Conservation (phyloP, 2,329 filamentous ascomycete species). For the Emericellopsis cladophorae region DNA sequence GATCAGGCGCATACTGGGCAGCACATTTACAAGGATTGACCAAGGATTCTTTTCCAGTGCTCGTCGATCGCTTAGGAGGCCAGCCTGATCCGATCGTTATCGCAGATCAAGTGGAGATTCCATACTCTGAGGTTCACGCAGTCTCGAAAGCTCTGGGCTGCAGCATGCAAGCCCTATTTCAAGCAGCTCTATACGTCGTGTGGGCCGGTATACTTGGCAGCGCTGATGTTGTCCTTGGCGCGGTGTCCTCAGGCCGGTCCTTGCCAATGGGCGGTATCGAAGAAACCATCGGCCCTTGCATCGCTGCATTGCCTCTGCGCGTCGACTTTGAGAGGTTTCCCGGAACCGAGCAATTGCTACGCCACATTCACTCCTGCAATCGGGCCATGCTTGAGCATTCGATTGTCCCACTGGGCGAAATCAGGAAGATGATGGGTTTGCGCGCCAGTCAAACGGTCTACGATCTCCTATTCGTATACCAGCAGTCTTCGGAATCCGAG, state of each 20-base stretch:
- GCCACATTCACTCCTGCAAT: constrained; percentile 51
- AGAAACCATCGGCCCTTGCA: constrained; percentile 64
- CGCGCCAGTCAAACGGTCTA: constrained; percentile 49
- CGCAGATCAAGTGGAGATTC: constrained; percentile 1
- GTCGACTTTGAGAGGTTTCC: constrained; percentile 38
- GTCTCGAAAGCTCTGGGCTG: constrained; percentile 28
- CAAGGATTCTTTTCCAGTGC: constrained; percentile 41
- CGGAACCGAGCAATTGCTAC: constrained; percentile 47
- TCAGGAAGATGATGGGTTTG: constrained; percentile 48
- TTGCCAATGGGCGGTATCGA: constrained; percentile 61
- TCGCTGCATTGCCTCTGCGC: constrained; percentile 64
- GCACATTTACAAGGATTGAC: constrained; percentile 46
- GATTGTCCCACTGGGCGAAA: constrained; percentile 51
- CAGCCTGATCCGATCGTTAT: constrained; percentile 16
- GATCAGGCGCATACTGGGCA: constrained; percentile 51
- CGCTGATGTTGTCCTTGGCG: constrained; percentile 60
- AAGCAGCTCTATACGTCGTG: constrained; percentile 56
- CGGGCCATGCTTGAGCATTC: constrained; percentile 52
- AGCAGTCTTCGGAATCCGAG: constrained; percentile 50
- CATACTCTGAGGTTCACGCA: constrained; percentile 9
- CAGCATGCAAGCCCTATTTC: constrained; percentile 61
- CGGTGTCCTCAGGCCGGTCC: constrained; percentile 71
- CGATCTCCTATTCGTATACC: constrained; percentile 73
- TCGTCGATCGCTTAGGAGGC: constrained; percentile 12
- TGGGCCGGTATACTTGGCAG: constrained; percentile 51